These are phyloP conservation scores for Coprinopsis strossmayeri DNA, from an alignment of 768 basidiomycete species.

Conservation along the genomic window DNA sequence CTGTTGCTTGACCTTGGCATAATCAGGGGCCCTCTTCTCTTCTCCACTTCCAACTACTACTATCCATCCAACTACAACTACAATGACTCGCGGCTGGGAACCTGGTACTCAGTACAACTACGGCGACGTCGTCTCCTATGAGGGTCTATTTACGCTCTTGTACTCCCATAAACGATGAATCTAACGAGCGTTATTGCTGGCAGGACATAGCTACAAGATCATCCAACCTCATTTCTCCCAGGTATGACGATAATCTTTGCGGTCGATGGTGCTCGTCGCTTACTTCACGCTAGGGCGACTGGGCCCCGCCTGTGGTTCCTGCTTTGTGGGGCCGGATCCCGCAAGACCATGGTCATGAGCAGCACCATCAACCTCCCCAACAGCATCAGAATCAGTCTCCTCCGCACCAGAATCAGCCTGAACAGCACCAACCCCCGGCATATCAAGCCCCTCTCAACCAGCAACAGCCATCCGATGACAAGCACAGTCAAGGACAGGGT, in stretches of 20 bases:
- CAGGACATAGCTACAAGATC: slow-evolving; percentile 58
- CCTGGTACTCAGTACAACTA: slow-evolving; percentile 54
- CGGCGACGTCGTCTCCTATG: slow-evolving; percentile 48
- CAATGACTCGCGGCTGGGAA: slow-evolving; percentile 49
- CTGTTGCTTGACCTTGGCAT: background rate
- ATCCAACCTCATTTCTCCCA: slow-evolving; percentile 69
- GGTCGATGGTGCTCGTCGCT: background rate
- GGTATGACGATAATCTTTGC: slow-evolving; percentile 27
- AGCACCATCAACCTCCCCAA: slow-evolving; percentile 20
- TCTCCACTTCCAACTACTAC: background rate
- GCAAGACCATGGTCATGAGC: slow-evolving; percentile 15
- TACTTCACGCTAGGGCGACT: slow-evolving; percentile 42
- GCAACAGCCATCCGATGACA: background rate
- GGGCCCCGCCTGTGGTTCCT: slow-evolving; percentile 57
- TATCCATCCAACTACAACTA: slow-evolving; percentile 3
- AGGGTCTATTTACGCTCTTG: slow-evolving; percentile 31
- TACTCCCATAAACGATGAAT: background rate
- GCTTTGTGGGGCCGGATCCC: slow-evolving; percentile 59
- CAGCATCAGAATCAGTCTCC: slow-evolving; percentile 14
- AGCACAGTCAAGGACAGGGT: slow-evolving; percentile 12
- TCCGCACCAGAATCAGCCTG: background rate
- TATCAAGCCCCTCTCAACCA: background rate
- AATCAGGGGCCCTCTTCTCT: background rate
- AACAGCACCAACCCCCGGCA: slow-evolving; percentile 3
- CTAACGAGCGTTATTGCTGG: too few relatives aligned